Evolutionary conservation across 163 green algal genomes (phyloP).

Genomic region (Coccomyxa subellipsoidea): DNA sequence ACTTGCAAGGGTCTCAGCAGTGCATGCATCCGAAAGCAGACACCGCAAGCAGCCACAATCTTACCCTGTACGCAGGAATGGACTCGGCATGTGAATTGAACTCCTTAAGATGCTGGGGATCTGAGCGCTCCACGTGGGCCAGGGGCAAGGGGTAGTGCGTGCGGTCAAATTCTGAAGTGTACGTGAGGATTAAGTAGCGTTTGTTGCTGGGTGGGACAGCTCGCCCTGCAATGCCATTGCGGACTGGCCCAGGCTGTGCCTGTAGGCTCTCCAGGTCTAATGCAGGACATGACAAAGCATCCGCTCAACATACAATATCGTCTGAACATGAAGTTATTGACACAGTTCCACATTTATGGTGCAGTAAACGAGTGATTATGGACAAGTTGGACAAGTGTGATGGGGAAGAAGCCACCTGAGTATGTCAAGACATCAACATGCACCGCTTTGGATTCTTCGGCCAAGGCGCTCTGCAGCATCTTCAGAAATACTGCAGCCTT

Average conservation of each 20-base stretch:
- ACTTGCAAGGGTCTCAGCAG: too few relatives aligned
- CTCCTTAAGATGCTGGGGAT: constrained; percentile 49
- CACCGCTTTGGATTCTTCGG: constrained; percentile 67
- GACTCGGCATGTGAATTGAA: constrained; percentile 48
- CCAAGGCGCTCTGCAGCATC: constrained; percentile 79
- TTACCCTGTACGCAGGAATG: neutral
- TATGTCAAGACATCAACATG: constrained; percentile 79
- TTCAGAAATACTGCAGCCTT: constrained; percentile 79
- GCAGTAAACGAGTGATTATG: too few relatives aligned
- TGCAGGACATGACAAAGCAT: neutral
- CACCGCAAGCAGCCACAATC: neutral
- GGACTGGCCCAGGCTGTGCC: neutral
- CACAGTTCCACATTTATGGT: too few relatives aligned
- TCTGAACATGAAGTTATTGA: too few relatives aligned
- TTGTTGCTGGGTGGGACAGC: constrained; percentile 62
- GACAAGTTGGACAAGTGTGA: neutral
- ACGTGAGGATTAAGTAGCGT: constrained; percentile 92
- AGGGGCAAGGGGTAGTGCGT: constrained; percentile 89
- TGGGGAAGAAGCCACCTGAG: neutral
- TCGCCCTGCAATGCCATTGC: neutral
- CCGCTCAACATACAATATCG: too few relatives aligned
- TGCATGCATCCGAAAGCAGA: neutral
- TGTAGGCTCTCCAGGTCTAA: constrained; percentile 2
- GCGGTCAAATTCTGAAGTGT: constrained; percentile 82
- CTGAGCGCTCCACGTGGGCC: constrained; percentile 58